These are phyloP conservation scores for Pleoardoris graminearum DNA, from an alignment of 2,329 filamentous ascomycete genomes.

Conservation along the genomic window DNA sequence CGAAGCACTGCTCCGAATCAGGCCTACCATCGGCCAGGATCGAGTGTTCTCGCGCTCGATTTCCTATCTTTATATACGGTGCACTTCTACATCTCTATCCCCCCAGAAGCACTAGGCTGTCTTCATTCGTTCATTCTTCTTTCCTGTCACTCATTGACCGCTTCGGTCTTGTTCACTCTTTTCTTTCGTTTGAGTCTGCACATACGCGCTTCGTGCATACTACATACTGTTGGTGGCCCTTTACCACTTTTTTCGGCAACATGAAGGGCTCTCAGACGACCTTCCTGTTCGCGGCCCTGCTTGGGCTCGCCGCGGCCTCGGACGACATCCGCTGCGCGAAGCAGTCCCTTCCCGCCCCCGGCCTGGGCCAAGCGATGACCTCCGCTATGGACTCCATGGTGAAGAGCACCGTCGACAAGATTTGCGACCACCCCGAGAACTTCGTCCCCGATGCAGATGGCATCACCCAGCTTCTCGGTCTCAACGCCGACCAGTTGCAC, in stretches of 20 bases:
- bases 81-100: background rate
- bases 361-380: conserved; percentile 1
- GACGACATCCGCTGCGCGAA: conserved; percentile 8
- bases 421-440: conserved; percentile 7
- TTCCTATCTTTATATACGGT: background rate
- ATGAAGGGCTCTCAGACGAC: conserved; percentile 6
- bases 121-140: conserved; percentile 4
- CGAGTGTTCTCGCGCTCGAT: background rate
- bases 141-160: conserved; percentile 5
- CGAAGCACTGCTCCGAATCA: conserved; percentile 5
- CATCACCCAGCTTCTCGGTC: conserved; percentile 2
- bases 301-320: conserved; percentile 5
- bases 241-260: background rate
- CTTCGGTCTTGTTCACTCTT: background rate
- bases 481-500: conserved; percentile 5
- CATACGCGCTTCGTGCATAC: background rate
- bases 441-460: conserved; percentile 4
- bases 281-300: conserved; percentile 4
- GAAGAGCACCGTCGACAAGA: conserved; percentile 1
- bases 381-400: conserved; percentile 1
- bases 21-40: conserved; percentile 5
- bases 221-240: background rate
- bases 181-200: background rate
- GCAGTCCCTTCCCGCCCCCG: background rate
- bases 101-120: conserved; percentile 4